These are phyloP conservation scores for Fragaria vesca DNA, from an alignment of 306 rosid species.

Conservation along the genomic window DNA sequence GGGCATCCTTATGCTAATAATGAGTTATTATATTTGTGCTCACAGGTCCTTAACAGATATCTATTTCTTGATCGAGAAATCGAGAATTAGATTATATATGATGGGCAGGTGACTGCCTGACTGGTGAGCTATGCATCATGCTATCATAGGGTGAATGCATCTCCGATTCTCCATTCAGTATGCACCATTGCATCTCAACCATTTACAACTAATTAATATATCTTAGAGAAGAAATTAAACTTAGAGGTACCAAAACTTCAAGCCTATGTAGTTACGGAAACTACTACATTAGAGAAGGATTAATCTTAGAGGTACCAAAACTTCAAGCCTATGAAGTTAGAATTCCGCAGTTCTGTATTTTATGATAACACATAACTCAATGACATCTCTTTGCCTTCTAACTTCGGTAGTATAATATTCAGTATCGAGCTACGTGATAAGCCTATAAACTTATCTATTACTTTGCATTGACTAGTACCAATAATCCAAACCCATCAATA, in stretches of 20 bases:
- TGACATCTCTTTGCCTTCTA: background rate
- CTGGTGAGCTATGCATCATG: background rate
- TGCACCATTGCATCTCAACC: background rate
- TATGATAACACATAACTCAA: background rate
- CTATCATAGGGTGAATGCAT: background rate
- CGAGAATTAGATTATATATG: background rate
- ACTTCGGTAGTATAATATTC: background rate
- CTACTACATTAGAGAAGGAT: no score
- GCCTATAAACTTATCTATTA: background rate
- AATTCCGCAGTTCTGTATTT: background rate
- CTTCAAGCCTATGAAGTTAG: background rate
- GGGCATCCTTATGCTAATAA: background rate
- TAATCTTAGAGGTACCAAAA: no score
- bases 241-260: no score
- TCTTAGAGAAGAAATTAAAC: background rate
- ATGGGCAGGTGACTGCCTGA: background rate
- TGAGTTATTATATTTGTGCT: background rate
- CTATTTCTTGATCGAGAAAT: background rate
- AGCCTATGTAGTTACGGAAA: background rate
- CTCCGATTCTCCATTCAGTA: background rate
- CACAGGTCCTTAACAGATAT: background rate
- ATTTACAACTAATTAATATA: background rate
- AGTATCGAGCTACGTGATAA: constrained; percentile 1
- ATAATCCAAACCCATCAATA: background rate
- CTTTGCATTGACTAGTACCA: background rate